phyloP scores from a whole-genome alignment of 179 eudicot genomes.

The Beta lomatogona region DNA sequence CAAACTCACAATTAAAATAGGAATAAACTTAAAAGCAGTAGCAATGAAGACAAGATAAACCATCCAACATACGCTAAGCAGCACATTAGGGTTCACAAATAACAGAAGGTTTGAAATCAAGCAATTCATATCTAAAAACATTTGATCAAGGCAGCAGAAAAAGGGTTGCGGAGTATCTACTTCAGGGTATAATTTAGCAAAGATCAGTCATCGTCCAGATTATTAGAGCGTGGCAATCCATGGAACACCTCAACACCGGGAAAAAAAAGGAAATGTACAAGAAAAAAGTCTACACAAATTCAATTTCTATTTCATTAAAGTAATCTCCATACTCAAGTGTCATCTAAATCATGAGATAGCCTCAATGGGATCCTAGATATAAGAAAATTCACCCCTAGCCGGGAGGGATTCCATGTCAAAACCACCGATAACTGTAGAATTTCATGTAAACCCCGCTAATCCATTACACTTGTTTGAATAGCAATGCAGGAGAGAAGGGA shows the following conservation, averaged over 20 bases:
- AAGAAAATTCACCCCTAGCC: too few relatives aligned
- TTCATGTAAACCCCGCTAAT: too few relatives aligned
- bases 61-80: not conserved
- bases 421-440: too few relatives aligned
- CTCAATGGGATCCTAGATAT: not conserved
- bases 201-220: too few relatives aligned
- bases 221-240: too few relatives aligned
- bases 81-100: not conserved
- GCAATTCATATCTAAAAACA: not conserved
- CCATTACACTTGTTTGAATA: too few relatives aligned
- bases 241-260: not conserved
- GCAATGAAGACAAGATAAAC: not conserved
- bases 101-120: not conserved
- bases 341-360: not conserved
- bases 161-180: not conserved
- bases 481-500: too few relatives aligned
- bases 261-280: too few relatives aligned
- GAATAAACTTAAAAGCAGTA: slow-evolving; percentile 3
- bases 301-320: not conserved
- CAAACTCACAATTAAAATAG: slow-evolving; percentile 33
- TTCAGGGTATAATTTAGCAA: not conserved
- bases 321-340: not conserved
- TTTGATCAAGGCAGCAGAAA: not conserved
- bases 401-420: too few relatives aligned
- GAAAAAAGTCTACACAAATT: too few relatives aligned